Base-by-base conservation (phyloP, 768 basidiomycete genomes). In the Tephrocybe rancida region DNA sequence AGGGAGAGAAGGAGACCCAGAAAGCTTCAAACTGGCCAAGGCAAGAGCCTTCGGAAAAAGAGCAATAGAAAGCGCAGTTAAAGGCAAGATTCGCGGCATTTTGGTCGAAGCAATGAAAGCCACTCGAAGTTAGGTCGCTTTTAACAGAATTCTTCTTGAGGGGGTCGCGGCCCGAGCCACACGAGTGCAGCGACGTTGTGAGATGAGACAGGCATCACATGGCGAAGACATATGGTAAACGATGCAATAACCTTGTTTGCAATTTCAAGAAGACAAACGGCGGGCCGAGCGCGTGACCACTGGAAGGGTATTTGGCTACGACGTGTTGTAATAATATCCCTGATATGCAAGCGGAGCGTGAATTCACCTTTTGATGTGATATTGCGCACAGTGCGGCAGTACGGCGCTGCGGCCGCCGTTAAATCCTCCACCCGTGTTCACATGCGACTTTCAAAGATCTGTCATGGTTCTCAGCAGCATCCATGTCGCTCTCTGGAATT, bases 1-100 rank as follows among this genome's bases (percentile, higher is more conserved):
- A 5, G 80, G 79, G 21, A 81, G 71, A 3, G 68, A 66, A 2
- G 77, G 59, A 14, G 76, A 71, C n/a, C 78, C 78, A 38, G 58
- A 30, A 4, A 81, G 67, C 25, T 64, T 75, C 46, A 80, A 44
- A 11, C 18, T 25, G 6, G 56, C 48, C 25, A 46, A 41, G 22
- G 46, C 44, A 44, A 60, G 34, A 29, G 34, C 39, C 29, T 37
- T 41, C 1, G 57, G 60, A 1, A 56, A 26, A 37, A 54, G 16
- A 27, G 32, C 19, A 19, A 42, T 2, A 35, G 32, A 38, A n/a
- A 50, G 46, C 27, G 44, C 39, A 27, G 37, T 45, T 14, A 41
- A n/a, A 8, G 29, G 43, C 47, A 37, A 44, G 42, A 44, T 21
- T 22, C 13, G 24, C 38, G 29, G 3, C 52, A 54, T 54, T 27